Evolutionary conservation across 306 rosid genomes (phyloP).

Genomic region (Cicer bijugum): DNA sequence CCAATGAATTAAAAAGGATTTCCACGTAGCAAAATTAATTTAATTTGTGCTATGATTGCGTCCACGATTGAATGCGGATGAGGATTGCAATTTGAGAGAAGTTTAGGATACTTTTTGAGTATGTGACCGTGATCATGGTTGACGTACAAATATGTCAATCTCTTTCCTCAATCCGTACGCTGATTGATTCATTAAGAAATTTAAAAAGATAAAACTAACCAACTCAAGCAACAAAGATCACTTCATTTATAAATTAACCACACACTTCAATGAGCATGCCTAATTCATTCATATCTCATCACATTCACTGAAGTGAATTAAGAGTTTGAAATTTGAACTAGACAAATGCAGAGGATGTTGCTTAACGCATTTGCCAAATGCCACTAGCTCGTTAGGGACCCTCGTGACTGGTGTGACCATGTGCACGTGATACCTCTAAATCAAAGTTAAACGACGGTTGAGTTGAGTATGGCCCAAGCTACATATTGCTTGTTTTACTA

Average conservation of each 20-base stretch:
- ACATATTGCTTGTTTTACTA: constrained; percentile 44
- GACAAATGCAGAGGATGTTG: constrained; percentile 58
- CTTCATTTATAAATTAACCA: constrained; percentile 45
- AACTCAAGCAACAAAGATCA: constrained; percentile 49
- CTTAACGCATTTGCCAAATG: constrained; percentile 60
- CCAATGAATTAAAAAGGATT: no score
- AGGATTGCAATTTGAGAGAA: constrained; percentile 2
- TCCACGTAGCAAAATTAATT: background rate
- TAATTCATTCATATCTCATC: background rate
- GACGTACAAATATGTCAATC: constrained; percentile 59
- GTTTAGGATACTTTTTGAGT: constrained; percentile 41
- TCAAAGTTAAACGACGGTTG: constrained; percentile 47
- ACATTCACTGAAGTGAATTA: background rate
- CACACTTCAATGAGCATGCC: constrained; percentile 41
- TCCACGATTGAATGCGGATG: constrained; percentile 15
- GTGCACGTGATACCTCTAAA: constrained; percentile 50
- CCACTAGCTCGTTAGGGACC: constrained; percentile 51
- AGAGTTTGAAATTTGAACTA: constrained; percentile 21
- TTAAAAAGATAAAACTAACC: constrained; percentile 35
- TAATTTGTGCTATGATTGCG: constrained; percentile 42
- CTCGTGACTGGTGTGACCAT: constrained; percentile 49
- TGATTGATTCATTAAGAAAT: constrained; percentile 39
- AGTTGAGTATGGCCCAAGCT: constrained; percentile 51
- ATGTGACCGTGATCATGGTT: constrained; percentile 38
- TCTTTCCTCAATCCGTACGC: constrained; percentile 56